Conservation (phyloP, 1,139 yeast genomes). For the Kodamaea fungicola region DNA sequence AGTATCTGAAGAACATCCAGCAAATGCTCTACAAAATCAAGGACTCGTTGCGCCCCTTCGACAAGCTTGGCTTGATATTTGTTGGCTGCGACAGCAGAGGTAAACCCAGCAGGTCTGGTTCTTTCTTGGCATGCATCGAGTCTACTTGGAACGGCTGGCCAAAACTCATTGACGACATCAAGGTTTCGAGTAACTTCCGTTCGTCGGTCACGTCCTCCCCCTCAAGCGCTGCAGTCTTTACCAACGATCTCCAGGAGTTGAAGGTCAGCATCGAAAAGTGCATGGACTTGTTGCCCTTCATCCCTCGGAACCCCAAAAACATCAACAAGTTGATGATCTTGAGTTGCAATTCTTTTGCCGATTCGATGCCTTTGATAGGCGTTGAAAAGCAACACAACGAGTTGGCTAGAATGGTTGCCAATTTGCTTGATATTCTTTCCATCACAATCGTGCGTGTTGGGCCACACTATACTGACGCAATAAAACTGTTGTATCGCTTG, state of each 20-base stretch:
- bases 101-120: constrained; percentile 35
- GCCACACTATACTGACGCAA: constrained; percentile 14
- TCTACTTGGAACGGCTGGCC: constrained; percentile 60
- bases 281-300: constrained; percentile 28
- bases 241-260: constrained; percentile 23
- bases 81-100: constrained; percentile 46
- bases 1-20: constrained; percentile 29
- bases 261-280: constrained; percentile 27
- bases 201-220: background rate
- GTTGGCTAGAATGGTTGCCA: constrained; percentile 10
- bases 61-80: constrained; percentile 52
- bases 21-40: constrained; percentile 24
- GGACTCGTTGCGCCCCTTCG: constrained; percentile 34
- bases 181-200: constrained; percentile 25
- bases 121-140: constrained; percentile 53
- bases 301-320: constrained; percentile 16
- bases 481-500: constrained; percentile 16
- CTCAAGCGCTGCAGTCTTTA: constrained; percentile 2
- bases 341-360: constrained; percentile 17
- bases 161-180: constrained; percentile 39
- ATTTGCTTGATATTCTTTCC: constrained; percentile 17
- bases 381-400: constrained; percentile 5
- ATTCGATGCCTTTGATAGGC: constrained; percentile 7
- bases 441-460: constrained; percentile 27
- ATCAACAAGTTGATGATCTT: constrained; percentile 28